phyloP scores from a whole-genome alignment of 331 rosid genomes.

The Malus hybrid region DNA sequence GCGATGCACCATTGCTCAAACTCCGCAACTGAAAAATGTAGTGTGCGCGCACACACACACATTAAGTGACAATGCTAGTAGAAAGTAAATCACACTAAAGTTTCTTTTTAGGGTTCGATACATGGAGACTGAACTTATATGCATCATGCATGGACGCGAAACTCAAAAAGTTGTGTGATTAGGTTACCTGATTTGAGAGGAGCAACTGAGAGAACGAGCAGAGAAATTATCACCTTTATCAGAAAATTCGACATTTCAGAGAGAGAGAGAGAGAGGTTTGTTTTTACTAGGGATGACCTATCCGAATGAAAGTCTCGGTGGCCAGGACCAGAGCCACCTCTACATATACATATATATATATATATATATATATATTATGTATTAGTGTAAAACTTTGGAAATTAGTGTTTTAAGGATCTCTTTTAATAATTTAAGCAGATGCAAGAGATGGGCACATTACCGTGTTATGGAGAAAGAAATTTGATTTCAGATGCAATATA shows the following conservation, averaged over 20 bases:
- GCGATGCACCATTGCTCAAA: conserved; percentile 74
- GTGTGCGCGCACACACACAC: background rate
- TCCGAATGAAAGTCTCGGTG: background rate
- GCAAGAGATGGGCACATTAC: background rate
- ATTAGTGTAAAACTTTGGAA: too few species aligned
- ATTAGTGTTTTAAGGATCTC: background rate
- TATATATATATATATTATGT: too few species aligned
- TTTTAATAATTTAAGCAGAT: background rate
- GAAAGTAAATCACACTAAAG: background rate
- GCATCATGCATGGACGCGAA: background rate
- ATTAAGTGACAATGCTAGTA: background rate
- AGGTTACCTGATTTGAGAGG: conserved; percentile 45
- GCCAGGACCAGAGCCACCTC: conserved; percentile 4
- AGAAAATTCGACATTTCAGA: conserved; percentile 33
- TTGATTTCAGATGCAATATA: too few species aligned
- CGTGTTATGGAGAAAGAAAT: too few species aligned
- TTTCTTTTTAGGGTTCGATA: background rate
- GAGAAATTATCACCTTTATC: conserved; percentile 25
- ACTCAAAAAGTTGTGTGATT: background rate
- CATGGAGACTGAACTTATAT: background rate
- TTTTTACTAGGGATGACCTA: background rate
- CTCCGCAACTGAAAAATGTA: conserved; percentile 27
- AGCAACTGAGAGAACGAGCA: conserved; percentile 39
- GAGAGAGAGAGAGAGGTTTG: conserved; percentile 1
- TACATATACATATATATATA: too few species aligned